These are phyloP conservation scores for Blepharisma japonicum DNA, from an alignment of 73 alveolate species.

Conservation along the genomic window DNA sequence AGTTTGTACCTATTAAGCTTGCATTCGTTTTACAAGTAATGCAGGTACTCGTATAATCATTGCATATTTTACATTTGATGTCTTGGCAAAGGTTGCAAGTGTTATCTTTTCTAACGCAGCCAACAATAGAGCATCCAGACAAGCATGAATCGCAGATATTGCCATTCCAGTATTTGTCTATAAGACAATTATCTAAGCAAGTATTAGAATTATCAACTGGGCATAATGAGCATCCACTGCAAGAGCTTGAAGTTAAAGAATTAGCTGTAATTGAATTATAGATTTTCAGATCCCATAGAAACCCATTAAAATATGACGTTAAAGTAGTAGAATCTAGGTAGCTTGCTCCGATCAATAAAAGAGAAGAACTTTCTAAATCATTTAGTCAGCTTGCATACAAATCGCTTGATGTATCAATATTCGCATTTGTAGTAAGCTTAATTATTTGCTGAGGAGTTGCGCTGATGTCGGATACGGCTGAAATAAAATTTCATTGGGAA, in stretches of 20 bases:
- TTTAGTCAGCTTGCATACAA: neutral
- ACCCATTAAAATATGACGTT: neutral
- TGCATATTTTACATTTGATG: neutral
- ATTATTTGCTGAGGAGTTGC: neutral
- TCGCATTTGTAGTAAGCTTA: neutral
- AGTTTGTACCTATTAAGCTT: neutral
- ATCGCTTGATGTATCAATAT: neutral
- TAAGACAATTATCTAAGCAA: neutral
- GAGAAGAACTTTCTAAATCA: neutral
- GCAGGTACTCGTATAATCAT: neutral
- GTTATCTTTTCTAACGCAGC: constrained; percentile 19
- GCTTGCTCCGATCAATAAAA: neutral
- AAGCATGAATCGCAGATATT: neutral
- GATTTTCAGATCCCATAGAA: neutral
- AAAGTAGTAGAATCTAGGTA: neutral
- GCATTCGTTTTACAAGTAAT: neutral
- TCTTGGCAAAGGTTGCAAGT: constrained; percentile 7
- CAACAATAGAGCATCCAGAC: neutral
- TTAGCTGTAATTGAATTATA: neutral
- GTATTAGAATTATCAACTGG: constrained; percentile 6
- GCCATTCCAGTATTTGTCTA: neutral
- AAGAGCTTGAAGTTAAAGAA: neutral
- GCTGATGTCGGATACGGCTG: neutral
- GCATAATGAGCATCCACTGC: constrained; percentile 3
- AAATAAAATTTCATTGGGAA: neutral